Evolutionary conservation across 495 filamentous ascomycete genomes (phyloP).

Genomic region (Cudoniella acicularis): DNA sequence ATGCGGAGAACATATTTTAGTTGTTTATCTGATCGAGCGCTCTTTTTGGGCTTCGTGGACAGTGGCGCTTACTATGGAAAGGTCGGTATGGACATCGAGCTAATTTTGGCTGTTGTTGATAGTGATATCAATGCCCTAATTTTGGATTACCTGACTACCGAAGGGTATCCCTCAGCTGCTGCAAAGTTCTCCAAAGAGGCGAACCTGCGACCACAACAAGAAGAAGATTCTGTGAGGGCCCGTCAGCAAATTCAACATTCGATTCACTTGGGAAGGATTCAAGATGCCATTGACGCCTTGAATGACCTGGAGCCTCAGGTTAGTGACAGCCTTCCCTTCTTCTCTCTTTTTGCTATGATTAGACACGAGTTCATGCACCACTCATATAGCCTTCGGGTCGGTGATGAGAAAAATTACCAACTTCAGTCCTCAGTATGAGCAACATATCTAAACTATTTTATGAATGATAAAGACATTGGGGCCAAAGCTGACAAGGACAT

Average conservation of each 20-base stretch:
- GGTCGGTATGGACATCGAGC: conserved; percentile 15
- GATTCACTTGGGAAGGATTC: conserved; percentile 80
- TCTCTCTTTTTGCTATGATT: conserved; percentile 71
- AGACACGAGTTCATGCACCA: conserved; percentile 98
- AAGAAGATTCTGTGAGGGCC: conserved; percentile 67
- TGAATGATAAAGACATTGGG: not conserved
- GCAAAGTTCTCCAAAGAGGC: conserved; percentile 92
- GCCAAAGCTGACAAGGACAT: conserved; percentile 26
- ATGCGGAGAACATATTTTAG: conserved; percentile 87
- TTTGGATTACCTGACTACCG: conserved; percentile 95
- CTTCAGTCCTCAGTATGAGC: conserved; percentile 97
- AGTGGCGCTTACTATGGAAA: not conserved
- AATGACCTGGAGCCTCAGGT: conserved; percentile 92
- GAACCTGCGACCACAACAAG: conserved; percentile 71
- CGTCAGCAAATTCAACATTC: conserved; percentile 74
- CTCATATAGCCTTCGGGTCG: conserved; percentile 82
- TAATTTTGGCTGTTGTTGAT: conserved; percentile 30
- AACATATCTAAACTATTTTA: conserved; percentile 28
- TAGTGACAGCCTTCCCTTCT: conserved; percentile 35
- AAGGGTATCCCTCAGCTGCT: conserved; percentile 91
- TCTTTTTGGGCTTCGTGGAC: too few relatives aligned
- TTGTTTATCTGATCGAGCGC: conserved; percentile 61
- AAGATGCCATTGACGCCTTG: conserved; percentile 77
- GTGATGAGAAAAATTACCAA: conserved; percentile 91
- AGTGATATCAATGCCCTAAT: conserved; percentile 95